Percentiles rank a stretch among this genome's conserved stretches.
phyloP scores from a whole-genome alignment of 2,329 filamentous ascomycete species.

The Cytospora paraplurivora region DNA sequence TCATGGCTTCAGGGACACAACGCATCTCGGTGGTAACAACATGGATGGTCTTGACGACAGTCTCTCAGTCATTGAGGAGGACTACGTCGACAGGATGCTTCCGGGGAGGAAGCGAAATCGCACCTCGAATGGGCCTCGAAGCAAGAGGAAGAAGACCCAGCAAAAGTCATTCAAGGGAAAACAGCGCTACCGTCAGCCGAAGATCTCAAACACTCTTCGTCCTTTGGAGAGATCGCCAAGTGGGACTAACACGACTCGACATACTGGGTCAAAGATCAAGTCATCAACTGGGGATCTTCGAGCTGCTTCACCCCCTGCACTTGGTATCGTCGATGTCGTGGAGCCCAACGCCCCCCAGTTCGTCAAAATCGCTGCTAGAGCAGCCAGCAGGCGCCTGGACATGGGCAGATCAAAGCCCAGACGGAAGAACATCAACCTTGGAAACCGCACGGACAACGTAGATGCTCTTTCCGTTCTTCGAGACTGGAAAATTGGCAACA shows the following conservation, averaged over 20 bases:
- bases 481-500: slow-evolving; percentile 58
- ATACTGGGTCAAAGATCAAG: slow-evolving; percentile 19
- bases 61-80: slow-evolving; percentile 51
- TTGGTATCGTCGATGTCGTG: slow-evolving; percentile 65
- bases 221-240: slow-evolving; percentile 15
- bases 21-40: background rate
- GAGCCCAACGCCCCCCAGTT: slow-evolving; percentile 57
- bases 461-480: slow-evolving; percentile 57
- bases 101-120: slow-evolving; percentile 46
- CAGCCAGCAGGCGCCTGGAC: slow-evolving; percentile 49
- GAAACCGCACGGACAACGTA: slow-evolving; percentile 60
- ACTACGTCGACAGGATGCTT: slow-evolving; percentile 55
- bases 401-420: slow-evolving; percentile 58
- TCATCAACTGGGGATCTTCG: slow-evolving; percentile 7
- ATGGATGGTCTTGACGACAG: slow-evolving; percentile 29
- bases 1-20: background rate
- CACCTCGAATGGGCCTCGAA: slow-evolving; percentile 35
- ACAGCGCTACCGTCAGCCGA: slow-evolving; percentile 36
- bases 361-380: slow-evolving; percentile 62
- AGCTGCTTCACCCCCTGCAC: slow-evolving; percentile 39
- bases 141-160: slow-evolving; percentile 36
- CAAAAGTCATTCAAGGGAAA: slow-evolving; percentile 38
- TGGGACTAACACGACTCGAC: background rate
- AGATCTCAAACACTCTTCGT: slow-evolving; percentile 35
- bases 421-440: slow-evolving; percentile 61